phyloP scores from a whole-genome alignment of 192 early-diverging fungal genomes.

The Fimicolochytrium jonesii region DNA sequence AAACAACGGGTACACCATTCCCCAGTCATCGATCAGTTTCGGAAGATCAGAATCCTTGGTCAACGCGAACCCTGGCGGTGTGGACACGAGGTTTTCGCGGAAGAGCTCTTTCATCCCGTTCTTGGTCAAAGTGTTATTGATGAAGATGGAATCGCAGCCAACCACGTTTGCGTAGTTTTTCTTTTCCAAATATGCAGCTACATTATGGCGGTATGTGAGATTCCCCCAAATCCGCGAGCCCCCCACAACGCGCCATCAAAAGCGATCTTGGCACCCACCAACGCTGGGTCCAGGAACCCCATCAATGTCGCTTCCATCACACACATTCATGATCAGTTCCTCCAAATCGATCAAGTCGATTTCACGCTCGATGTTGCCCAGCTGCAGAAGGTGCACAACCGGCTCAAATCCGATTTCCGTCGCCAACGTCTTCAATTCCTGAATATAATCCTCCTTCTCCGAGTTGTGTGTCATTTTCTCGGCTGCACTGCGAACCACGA shows the following conservation, averaged over 20 bases:
- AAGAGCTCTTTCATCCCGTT: constrained; percentile 41
- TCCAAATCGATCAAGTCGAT: constrained; percentile 21
- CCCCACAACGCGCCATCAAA: too few species aligned
- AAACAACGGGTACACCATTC: constrained; percentile 38
- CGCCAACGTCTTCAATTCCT: constrained; percentile 22
- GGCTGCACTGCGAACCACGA: constrained; percentile 24
- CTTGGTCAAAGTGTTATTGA: constrained; percentile 39
- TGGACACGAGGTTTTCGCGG: constrained; percentile 31
- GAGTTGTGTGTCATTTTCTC: constrained; percentile 30
- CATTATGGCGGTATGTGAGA: too few species aligned
- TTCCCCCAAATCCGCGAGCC: too few species aligned
- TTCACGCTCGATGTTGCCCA: constrained; percentile 10
- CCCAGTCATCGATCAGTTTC: constrained; percentile 20
- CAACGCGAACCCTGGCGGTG: constrained; percentile 31
- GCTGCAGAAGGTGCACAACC: constrained; percentile 19
- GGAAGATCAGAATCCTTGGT: constrained; percentile 22
- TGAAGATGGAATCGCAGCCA: constrained; percentile 38
- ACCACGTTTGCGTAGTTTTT: constrained; percentile 33
- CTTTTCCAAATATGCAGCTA: constrained; percentile 31
- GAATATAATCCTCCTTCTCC: constrained; percentile 37
- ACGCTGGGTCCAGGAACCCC: constrained; percentile 39
- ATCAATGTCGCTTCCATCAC: constrained; percentile 38
- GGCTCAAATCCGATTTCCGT: constrained; percentile 29
- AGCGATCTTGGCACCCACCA: too few species aligned
- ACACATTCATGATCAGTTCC: constrained; percentile 35